Conservation (phyloP, 192 early-diverging fungal genomes). For the Linnemannia hyalina region DNA sequence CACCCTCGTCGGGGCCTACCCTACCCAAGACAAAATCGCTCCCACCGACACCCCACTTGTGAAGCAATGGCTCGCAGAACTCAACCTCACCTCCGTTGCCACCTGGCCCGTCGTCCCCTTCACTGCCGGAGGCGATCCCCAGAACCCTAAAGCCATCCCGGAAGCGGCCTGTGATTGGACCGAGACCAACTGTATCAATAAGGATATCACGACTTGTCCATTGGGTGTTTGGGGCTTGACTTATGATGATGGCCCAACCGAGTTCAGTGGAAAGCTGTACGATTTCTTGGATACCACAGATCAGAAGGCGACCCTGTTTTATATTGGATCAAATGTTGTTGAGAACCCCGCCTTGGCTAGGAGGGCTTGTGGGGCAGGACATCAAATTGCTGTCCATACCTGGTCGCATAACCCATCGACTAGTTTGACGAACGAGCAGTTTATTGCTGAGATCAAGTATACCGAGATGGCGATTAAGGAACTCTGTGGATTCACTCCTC, state of each 20-base stretch:
- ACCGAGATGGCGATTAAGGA: conserved; percentile 70
- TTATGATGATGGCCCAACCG: conserved; percentile 62
- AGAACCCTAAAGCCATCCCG: conserved; percentile 10
- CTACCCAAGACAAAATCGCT: neutral
- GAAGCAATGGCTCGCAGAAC: conserved; percentile 34
- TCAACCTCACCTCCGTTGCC: conserved; percentile 37
- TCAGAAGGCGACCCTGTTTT: conserved; percentile 66
- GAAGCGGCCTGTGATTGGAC: conserved; percentile 61
- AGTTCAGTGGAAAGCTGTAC: conserved; percentile 55
- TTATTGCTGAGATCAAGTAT: conserved; percentile 77
- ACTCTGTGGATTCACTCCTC: conserved; percentile 62
- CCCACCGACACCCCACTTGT: conserved; percentile 45
- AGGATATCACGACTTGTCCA: conserved; percentile 57
- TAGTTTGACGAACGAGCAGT: conserved; percentile 72
- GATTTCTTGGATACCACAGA: conserved; percentile 61
- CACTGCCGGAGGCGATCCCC: conserved; percentile 16
- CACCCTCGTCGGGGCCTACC: conserved; percentile 21
- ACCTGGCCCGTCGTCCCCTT: conserved; percentile 33
- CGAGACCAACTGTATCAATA: conserved; percentile 54
- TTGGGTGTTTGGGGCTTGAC: conserved; percentile 63
- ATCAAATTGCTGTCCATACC: conserved; percentile 53
- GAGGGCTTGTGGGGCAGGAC: conserved; percentile 54
- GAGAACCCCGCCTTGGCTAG: conserved; percentile 57
- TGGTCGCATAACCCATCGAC: conserved; percentile 72
- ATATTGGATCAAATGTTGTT: conserved; percentile 60